Conservation (phyloP, 192 early-diverging fungal species). For the Pilobolus umbonatus region DNA sequence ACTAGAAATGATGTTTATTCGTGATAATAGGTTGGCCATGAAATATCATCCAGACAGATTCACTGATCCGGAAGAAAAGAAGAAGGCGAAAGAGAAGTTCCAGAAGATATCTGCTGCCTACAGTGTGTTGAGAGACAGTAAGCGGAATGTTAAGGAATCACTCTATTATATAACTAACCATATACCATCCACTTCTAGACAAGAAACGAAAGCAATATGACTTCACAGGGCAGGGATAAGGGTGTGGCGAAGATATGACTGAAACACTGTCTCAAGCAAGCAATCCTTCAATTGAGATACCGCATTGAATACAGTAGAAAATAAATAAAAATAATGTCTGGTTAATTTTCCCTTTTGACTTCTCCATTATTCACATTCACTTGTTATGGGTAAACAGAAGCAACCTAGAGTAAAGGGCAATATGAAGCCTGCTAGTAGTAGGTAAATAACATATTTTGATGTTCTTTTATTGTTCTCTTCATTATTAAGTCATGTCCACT, state of each 20-base stretch:
- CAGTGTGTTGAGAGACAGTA: constrained; percentile 45
- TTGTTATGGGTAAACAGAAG: constrained; percentile 47
- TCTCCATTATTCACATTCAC: not conserved
- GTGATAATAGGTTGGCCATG: constrained; percentile 25
- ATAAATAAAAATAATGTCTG: too few species aligned
- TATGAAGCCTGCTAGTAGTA: constrained; percentile 79
- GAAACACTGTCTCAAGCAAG: too few species aligned
- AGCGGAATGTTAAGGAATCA: constrained; percentile 7
- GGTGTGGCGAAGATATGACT: too few species aligned
- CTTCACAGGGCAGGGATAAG: constrained; percentile 19
- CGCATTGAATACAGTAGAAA: too few species aligned
- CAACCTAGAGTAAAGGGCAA: constrained; percentile 78
- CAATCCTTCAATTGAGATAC: too few species aligned
- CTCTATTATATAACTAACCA: not conserved
- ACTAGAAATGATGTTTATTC: not conserved
- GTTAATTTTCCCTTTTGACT: not conserved
- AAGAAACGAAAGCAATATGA: constrained; percentile 29
- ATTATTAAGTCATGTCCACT: not conserved
- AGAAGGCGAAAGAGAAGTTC: constrained; percentile 44
- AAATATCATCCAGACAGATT: constrained; percentile 45
- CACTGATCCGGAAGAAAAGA: constrained; percentile 41
- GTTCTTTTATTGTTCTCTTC: not conserved
- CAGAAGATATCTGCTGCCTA: constrained; percentile 48
- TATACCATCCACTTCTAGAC: constrained; percentile 10
- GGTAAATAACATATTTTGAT: constrained; percentile 50